Conservation (phyloP, 257 asterid species). For the Solanum virginianum region DNA sequence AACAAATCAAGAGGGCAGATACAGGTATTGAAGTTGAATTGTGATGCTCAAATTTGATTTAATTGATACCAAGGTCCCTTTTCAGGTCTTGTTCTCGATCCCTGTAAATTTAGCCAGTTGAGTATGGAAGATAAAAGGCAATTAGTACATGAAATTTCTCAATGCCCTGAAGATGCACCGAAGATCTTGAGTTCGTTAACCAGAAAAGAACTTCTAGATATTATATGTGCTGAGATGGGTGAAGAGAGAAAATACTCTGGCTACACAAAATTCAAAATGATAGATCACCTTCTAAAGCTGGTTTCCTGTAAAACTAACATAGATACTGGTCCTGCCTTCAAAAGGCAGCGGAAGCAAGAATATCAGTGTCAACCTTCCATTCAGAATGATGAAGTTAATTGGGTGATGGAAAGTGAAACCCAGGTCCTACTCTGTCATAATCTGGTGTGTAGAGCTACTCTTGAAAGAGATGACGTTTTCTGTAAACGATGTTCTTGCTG, state of each 20-base stretch:
- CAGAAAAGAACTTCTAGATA: conserved; percentile 54
- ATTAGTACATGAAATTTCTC: conserved; percentile 45
- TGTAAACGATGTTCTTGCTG: conserved; percentile 85
- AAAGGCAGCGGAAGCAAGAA: conserved; percentile 43
- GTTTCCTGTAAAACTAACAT: conserved; percentile 29
- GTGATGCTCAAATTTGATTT: not conserved
- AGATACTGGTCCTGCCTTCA: conserved; percentile 23
- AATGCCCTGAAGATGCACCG: conserved; percentile 50
- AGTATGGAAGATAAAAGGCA: conserved; percentile 63
- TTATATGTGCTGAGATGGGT: conserved; percentile 69
- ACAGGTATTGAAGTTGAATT: not conserved
- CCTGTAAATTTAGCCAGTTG: conserved; percentile 40
- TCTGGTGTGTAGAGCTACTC: conserved; percentile 63
- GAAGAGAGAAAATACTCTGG: conserved; percentile 59
- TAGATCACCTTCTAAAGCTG: conserved; percentile 48
- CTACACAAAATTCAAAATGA: conserved; percentile 46
- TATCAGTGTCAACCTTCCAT: not conserved
- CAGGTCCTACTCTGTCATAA: conserved; percentile 36
- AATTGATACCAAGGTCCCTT: not conserved
- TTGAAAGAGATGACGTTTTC: conserved; percentile 34
- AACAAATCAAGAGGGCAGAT: not conserved
- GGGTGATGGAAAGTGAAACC: conserved; percentile 14
- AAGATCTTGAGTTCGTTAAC: conserved; percentile 51
- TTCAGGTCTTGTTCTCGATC: conserved; percentile 43
- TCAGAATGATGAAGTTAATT: conserved; percentile 18